Evolutionary conservation across 257 asterid species (phyloP).

Genomic region (Ocimum tenuiflorum): DNA sequence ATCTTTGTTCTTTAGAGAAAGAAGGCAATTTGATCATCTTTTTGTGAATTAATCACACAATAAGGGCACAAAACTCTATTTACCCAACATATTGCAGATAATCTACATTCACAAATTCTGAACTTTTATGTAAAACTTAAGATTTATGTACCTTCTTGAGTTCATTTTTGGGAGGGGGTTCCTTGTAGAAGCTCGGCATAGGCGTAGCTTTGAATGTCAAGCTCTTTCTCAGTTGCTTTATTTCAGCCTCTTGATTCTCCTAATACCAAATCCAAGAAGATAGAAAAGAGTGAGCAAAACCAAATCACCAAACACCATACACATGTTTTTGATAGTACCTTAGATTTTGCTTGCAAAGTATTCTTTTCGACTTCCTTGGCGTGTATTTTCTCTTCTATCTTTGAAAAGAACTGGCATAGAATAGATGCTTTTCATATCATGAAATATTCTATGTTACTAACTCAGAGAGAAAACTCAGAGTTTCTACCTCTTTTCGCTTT

Average conservation of each 20-base stretch:
- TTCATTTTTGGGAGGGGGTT: constrained; percentile 75
- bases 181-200: constrained; percentile 86
- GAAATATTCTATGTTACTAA: background rate
- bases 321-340: constrained; percentile 26
- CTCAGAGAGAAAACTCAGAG: background rate
- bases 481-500: constrained; percentile 64
- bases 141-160: constrained; percentile 53
- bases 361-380: constrained; percentile 68
- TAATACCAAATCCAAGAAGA: constrained; percentile 18
- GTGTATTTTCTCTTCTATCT: constrained; percentile 81
- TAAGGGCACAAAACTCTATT: background rate
- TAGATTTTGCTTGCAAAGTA: constrained; percentile 69
- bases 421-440: background rate
- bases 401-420: constrained; percentile 60
- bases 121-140: background rate
- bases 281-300: background rate
- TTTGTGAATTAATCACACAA: background rate
- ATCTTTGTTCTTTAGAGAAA: too few relatives aligned
- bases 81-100: background rate
- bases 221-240: constrained; percentile 70
- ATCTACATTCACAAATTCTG: too few relatives aligned
- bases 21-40: background rate
- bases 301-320: background rate
- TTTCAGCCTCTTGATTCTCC: constrained; percentile 82
- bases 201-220: constrained; percentile 85